Base-by-base conservation (phyloP, 108 stramenopile genomes). In the Skeletonema marinoi region DNA sequence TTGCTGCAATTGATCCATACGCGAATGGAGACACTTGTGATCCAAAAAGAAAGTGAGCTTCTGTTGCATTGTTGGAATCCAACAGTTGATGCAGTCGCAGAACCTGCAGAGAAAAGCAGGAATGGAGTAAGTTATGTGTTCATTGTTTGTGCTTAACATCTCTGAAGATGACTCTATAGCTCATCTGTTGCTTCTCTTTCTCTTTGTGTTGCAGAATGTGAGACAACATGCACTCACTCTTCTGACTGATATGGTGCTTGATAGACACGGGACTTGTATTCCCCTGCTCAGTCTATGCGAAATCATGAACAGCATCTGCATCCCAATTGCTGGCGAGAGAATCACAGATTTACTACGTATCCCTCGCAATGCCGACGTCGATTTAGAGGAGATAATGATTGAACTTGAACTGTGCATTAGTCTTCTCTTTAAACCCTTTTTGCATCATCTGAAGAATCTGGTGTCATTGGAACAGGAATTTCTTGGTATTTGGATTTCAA, bases 341-440 rank as follows among this genome's bases (percentile, higher is more conserved):
- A 90, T 95, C 21, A 71, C 81, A 3, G 83, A 83, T 60, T 71
- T 95, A 13, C 54, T 87, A 11, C 46, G 64, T 12, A 70, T 48
- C 46, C 77, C 62, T 19, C 38, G 67, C 32, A 70, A 71, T 59
- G 60, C 77, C 12, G 21, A 72, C n/a, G 58, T 21, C 13, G 56
- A 71, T 32, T 50, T 72, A n/a, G 92, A 93, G 50, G 92, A 85
- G 42, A 77, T 84, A 10, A 76, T 90, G 85, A 86, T 86, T 48
- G 94, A 95, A 66, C 78, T 95, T 54, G 92, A 95, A 62, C 80
- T 92, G 7, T 93, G 91, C 66, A 87, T 93, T 12, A 76, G 90
- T 63, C 85, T 95, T 13, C 82, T 95, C 32, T 95, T 95, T 84
- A 92, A 95, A 72, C 94, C 94, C 11, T 80, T 95, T 41, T 80